Base-by-base conservation (phyloP, 148 eudicot genomes). In the Arbutus unedo region DNA sequence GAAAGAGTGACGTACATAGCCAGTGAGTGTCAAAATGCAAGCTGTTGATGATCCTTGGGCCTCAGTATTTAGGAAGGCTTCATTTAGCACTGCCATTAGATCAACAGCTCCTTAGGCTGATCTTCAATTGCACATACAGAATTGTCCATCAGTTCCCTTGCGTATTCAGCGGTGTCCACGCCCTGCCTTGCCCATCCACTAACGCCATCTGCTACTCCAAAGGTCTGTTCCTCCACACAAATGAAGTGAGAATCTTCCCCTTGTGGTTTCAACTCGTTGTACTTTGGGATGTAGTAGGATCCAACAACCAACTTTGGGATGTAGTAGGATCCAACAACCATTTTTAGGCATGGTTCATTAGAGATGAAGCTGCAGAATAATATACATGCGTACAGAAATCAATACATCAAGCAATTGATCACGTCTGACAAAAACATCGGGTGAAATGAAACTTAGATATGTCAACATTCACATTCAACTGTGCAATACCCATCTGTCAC, bases 141-240 rank as follows among this genome's bases (percentile, higher is more conserved):
- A 16, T 60, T 79, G 10, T 31, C 18, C 81, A 79, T 59, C 3
- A 79, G 41, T 43, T 45, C 71, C 48, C 81, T 6, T 0, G 82
- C 81, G 18, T 77, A 82, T 10, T 50, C 75, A 10, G 81, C 84
- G 3, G 84, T 0, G 10, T 82, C 81, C 2, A 82, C 15, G 0
- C 81, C 84, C 59, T 16, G 31, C 73, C 43, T 66, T 0, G 48
- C 19, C 80, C 81, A 82, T 19, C 81, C 76, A 21, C 84, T 76
- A 13, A 82, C 79, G 4, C 84, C 84, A 77, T 82, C 84, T 3
- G 81, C 80, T 4, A 82, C 81, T 2, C 76, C 81, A 3, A 82
- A 38, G 5, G 25, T 53, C 43, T 82, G 44, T 15, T 67, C 43
- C 48, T 82, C 76, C 0, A 3, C 13, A 48, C 53, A 47, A n/a